Evolutionary conservation across 768 basidiomycete genomes (phyloP), one percentile per base, ranked within the genome.

Genomic region (Termitomyces sp.): DNA sequence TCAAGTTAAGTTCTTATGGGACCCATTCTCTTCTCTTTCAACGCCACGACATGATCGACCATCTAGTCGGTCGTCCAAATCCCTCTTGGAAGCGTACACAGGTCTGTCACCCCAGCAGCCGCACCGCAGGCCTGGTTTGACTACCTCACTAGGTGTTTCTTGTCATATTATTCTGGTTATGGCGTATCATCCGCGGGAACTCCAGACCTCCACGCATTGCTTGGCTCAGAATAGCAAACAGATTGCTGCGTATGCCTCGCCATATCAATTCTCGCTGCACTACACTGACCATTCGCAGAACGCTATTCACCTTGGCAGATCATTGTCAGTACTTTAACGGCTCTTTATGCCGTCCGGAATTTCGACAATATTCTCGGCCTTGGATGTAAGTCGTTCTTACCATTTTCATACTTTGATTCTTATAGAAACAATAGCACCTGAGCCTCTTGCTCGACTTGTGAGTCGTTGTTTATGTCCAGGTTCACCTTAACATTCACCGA

Each of bases 281-380:
- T 53, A 56, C 58, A 26, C 39, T 41, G 47, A 39, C 37, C 37
- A 49, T 22, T 37, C 62, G 10, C 67, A 93, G 87, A 79, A 67
- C 84, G 85, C 22, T 96, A 93, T 75, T 89, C 94, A 0, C 97
- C 97, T n/a, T 99, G 94, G 88, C 95, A 99, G 67, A 79, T 98
- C 64, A 82, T 98, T 50, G 80, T 93, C 55, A 89, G 84, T 63
- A 92, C 94, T 0, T 73, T 97, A 57, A 97, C 94, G 1, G 71
- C 83, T 29, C 76, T 96, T 5, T 99, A 98, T 68, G 87, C 91
- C 18, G 67, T 88, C 48, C 79, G 90, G 13, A 91, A 98, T 70
- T 72, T 94, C 13, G 94, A 95, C 71, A 89, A 87, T 72, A 79
- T 97, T 16, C 70, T 95, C 7, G 94, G 93, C 4, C 76, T 96